Conservation (phyloP, 441 rosid species). For the Adansonia grandidieri region DNA sequence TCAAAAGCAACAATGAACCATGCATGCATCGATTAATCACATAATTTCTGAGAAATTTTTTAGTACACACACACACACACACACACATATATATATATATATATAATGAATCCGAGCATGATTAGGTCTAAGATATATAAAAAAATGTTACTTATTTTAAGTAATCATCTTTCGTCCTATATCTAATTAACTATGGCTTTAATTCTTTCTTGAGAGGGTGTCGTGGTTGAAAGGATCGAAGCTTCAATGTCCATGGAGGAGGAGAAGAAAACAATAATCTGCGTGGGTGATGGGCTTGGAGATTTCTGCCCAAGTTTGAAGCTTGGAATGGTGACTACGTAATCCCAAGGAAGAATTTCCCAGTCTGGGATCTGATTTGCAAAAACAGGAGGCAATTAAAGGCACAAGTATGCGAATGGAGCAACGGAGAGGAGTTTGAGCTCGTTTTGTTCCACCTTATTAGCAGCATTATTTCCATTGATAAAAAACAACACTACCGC, state of each 20-base stretch:
- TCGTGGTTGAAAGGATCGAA: not conserved
- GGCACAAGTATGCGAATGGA: not conserved
- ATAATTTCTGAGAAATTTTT: not conserved
- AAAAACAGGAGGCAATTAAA: not conserved
- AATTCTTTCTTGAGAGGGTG: not conserved
- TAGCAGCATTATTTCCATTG: not conserved
- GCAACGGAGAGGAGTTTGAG: not conserved
- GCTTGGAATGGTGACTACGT: not conserved
- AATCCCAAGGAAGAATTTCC: conserved; percentile 1
- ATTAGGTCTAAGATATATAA: not conserved
- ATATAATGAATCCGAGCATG: not conserved
- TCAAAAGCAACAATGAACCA: not conserved
- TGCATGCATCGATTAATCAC: too few relatives aligned
- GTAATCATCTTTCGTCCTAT: not conserved
- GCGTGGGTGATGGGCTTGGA: not conserved
- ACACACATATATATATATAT: too few relatives aligned
- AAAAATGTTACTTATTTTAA: not conserved
- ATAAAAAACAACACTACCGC: conserved; percentile 22
- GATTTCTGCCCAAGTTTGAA: not conserved
- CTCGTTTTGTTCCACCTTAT: not conserved
- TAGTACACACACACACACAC: not conserved
- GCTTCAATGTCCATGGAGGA: not conserved
- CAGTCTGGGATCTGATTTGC: not conserved
- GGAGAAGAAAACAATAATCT: conserved; percentile 7
- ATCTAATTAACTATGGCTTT: too few relatives aligned